Percentiles rank a stretch among this genome's conserved stretches.
Conservation (phyloP, 148 eudicot species). For the Fagopyrum tataricum region DNA sequence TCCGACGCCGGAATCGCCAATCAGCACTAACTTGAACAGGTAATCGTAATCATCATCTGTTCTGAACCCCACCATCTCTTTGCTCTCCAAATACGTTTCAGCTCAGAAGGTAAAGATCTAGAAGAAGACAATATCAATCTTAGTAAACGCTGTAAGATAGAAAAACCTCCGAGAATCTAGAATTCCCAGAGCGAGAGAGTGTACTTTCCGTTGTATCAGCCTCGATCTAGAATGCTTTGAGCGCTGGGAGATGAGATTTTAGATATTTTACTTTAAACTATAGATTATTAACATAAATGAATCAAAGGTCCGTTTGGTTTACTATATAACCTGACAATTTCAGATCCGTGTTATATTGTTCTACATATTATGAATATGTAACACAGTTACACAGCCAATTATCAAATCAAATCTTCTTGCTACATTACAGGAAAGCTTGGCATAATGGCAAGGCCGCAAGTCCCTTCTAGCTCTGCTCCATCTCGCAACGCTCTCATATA, state of each 20-base stretch:
- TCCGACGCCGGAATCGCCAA: conserved; percentile 57
- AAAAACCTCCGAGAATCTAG: background rate
- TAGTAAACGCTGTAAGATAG: background rate
- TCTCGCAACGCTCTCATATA: conserved; percentile 21
- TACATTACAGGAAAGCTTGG: conserved; percentile 18
- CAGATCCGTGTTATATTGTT: too few species aligned
- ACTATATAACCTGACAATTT: too few species aligned
- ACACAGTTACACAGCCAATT: too few species aligned
- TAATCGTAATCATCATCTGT: conserved; percentile 48
- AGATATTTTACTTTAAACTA: too few species aligned
- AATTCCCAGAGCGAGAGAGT: background rate
- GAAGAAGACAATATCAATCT: background rate
- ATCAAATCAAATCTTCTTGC: background rate
- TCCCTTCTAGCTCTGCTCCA: conserved; percentile 10
- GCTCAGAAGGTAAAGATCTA: background rate
- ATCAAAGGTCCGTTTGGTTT: too few species aligned
- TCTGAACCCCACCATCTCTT: conserved; percentile 6
- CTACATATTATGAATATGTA: too few species aligned
- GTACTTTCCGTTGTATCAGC: background rate
- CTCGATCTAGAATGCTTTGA: background rate
- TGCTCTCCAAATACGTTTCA: background rate
- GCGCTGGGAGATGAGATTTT: conserved; percentile 9
- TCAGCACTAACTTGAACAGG: conserved; percentile 40
- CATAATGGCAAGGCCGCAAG: conserved; percentile 21
- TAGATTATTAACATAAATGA: too few species aligned